Percentiles rank a stretch among this genome's conserved stretches.
phyloP scores from a whole-genome alignment of 805 yeast species.

The Metschnikowia matae region DNA sequence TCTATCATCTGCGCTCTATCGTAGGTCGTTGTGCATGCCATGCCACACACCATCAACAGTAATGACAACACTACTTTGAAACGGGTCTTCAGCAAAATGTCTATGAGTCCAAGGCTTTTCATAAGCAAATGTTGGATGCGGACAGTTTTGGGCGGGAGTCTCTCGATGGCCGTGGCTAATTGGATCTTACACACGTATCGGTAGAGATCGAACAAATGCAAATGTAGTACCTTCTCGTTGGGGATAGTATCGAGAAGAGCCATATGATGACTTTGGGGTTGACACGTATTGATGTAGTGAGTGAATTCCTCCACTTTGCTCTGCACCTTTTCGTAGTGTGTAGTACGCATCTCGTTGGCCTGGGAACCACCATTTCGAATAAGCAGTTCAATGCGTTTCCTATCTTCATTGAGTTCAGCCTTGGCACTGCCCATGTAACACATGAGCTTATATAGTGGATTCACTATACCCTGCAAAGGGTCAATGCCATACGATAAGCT shows the following conservation, averaged over 20 bases:
- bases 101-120: conserved; percentile 12
- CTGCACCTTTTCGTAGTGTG: conserved; percentile 10
- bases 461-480: conserved; percentile 17
- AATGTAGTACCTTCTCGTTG: conserved; percentile 10
- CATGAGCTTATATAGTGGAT: conserved; percentile 15
- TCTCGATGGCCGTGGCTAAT: conserved; percentile 10
- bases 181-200: conserved; percentile 13
- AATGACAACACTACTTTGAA: conserved; percentile 16
- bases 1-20: conserved; percentile 21
- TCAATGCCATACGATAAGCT: conserved; percentile 17
- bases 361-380: not conserved
- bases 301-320: conserved; percentile 1
- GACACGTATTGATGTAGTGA: conserved; percentile 5
- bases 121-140: conserved; percentile 12
- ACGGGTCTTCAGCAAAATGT: conserved; percentile 10
- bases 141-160: conserved; percentile 10
- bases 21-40: conserved; percentile 23
- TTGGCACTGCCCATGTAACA: conserved; percentile 14
- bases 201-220: conserved; percentile 16
- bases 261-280: conserved; percentile 14
- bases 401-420: conserved; percentile 8
- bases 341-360: conserved; percentile 4
- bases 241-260: conserved; percentile 6
- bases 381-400: conserved; percentile 4
- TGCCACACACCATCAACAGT: conserved; percentile 28